Evolutionary conservation across 257 asterid genomes (phyloP).

Genomic region (Nemophila menziesii): DNA sequence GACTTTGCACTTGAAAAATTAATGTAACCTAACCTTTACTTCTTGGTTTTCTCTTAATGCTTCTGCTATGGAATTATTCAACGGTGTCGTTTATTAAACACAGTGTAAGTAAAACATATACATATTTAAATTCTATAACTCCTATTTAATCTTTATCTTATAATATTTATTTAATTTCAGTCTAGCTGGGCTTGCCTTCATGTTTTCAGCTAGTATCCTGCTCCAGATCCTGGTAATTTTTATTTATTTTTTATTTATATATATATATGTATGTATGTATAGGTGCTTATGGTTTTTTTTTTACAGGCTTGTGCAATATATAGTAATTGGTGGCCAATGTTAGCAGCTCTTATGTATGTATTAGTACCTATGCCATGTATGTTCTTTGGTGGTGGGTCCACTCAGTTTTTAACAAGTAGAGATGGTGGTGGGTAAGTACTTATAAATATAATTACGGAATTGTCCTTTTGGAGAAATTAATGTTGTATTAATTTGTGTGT

Average conservation of each 20-base stretch:
- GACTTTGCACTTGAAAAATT: no score
- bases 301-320: slow-evolving; percentile 92
- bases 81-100: slow-evolving; percentile 15
- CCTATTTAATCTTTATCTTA: slow-evolving; percentile 8
- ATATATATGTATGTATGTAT: background rate
- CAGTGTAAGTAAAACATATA: slow-evolving; percentile 62
- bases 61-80: slow-evolving; percentile 17
- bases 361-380: slow-evolving; percentile 97
- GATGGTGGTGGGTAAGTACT: slow-evolving; percentile 92
- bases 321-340: slow-evolving; percentile 97
- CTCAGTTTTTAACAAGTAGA: slow-evolving; percentile 80
- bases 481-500: background rate
- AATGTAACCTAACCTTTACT: slow-evolving; percentile 12
- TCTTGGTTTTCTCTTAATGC: slow-evolving; percentile 16
- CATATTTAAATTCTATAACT: slow-evolving; percentile 11
- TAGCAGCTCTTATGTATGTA: slow-evolving; percentile 98
- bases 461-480: no score
- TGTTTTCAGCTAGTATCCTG: slow-evolving; percentile 91
- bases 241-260: no score
- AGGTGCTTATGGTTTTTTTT: slow-evolving; percentile 7
- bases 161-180: slow-evolving; percentile 35
- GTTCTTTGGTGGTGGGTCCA: slow-evolving; percentile 94
- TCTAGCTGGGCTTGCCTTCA: slow-evolving; percentile 98
- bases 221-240: slow-evolving; percentile 82
- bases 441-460: no score